Conservation (phyloP, 495 filamentous ascomycete genomes). For the Penicillium pancosmium region DNA sequence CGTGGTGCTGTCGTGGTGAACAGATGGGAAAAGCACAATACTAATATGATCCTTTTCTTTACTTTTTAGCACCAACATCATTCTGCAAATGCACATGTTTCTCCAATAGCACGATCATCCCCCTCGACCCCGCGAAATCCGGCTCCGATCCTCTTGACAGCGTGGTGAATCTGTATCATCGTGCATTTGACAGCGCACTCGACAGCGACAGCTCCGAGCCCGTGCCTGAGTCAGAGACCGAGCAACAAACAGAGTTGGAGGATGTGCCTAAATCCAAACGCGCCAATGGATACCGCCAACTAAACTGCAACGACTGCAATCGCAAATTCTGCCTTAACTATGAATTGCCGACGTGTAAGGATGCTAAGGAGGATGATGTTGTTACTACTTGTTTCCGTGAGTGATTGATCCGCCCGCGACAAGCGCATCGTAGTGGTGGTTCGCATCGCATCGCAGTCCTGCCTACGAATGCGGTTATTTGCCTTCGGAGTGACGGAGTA, state of each 20-base stretch:
- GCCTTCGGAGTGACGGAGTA: neutral
- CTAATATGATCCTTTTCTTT: neutral
- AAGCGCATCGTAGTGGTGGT: neutral
- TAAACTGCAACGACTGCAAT: conserved; percentile 84
- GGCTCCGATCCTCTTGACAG: conserved; percentile 25
- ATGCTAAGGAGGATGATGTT: conserved; percentile 82
- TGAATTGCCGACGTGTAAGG: conserved; percentile 82
- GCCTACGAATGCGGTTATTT: neutral
- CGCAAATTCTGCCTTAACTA: conserved; percentile 87
- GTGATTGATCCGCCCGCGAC: conserved; percentile 18
- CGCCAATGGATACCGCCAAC: conserved; percentile 39
- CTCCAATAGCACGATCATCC: conserved; percentile 87
- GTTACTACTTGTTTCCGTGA: conserved; percentile 87
- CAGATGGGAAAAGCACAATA: too few species aligned
- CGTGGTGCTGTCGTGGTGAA: too few species aligned
- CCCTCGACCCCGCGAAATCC: conserved; percentile 37
- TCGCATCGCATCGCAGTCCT: neutral
- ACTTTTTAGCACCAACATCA: conserved; percentile 60
- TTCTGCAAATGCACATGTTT: conserved; percentile 99
- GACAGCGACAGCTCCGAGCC: conserved; percentile 1
- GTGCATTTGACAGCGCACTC: conserved; percentile 14
- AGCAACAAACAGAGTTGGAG: neutral
- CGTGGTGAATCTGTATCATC: conserved; percentile 31
- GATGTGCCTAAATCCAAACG: conserved; percentile 15
- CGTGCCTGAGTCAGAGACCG: conserved; percentile 1